These are phyloP conservation scores for Hippophae gyantsensis DNA, from an alignment of 306 rosid genomes.

Conservation along the genomic window DNA sequence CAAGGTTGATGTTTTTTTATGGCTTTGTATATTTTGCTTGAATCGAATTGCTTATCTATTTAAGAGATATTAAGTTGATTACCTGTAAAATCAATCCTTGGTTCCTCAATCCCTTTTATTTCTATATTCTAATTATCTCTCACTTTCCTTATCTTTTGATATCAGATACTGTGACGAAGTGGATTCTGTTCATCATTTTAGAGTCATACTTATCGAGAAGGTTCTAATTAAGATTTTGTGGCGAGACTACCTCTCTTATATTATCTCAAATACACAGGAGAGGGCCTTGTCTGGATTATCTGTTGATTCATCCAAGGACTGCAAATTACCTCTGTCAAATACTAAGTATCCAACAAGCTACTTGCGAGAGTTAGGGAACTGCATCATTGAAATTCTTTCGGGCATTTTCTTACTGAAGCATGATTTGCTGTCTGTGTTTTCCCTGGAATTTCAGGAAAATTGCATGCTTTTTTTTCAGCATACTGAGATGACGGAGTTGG, in stretches of 20 bases:
- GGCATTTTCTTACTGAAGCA: constrained; percentile 42
- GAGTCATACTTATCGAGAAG: constrained; percentile 43
- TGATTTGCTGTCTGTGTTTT: constrained; percentile 44
- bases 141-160: constrained; percentile 12
- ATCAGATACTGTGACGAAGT: constrained; percentile 54
- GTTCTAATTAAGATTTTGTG: constrained; percentile 66
- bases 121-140: constrained; percentile 2
- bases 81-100: background rate
- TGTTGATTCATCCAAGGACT: constrained; percentile 30
- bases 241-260: constrained; percentile 47
- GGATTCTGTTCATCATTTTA: constrained; percentile 42
- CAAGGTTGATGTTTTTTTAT: constrained; percentile 46
- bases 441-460: constrained; percentile 49
- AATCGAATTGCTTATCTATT: constrained; percentile 10
- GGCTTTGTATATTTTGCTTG: constrained; percentile 3
- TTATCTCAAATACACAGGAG: constrained; percentile 33
- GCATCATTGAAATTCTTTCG: constrained; percentile 57
- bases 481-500: constrained; percentile 19
- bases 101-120: constrained; percentile 2
- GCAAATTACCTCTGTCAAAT: constrained; percentile 24
- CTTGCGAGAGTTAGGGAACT: constrained; percentile 63
- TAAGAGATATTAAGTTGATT: background rate
- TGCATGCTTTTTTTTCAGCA: constrained; percentile 42
- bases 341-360: constrained; percentile 44
- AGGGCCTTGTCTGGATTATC: constrained; percentile 28